These are phyloP conservation scores for Rhodomyrtus psidioides DNA, from an alignment of 441 rosid species.

Conservation along the genomic window DNA sequence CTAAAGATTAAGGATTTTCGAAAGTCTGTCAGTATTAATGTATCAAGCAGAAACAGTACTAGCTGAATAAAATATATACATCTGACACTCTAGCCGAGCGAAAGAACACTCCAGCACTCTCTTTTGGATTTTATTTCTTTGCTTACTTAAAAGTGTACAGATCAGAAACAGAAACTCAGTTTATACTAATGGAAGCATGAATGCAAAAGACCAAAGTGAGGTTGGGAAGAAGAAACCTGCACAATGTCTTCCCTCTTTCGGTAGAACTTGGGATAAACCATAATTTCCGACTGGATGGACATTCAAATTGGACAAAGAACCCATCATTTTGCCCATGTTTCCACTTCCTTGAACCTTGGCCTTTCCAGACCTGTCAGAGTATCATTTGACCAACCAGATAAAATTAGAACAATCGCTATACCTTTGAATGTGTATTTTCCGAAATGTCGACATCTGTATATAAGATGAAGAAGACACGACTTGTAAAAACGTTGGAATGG, in stretches of 20 bases:
- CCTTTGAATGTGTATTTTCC: background rate
- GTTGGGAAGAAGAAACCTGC: slow-evolving; percentile 49
- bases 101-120: background rate
- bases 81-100: background rate
- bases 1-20: background rate
- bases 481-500: background rate
- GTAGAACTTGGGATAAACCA: slow-evolving; percentile 80
- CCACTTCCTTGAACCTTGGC: slow-evolving; percentile 98
- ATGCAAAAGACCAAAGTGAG: background rate
- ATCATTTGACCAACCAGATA: background rate
- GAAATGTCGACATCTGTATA: background rate
- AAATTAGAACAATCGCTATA: background rate
- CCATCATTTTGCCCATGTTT: slow-evolving; percentile 85
- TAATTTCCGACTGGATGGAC: slow-evolving; percentile 52
- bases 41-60: background rate
- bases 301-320: slow-evolving; percentile 86
- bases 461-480: background rate
- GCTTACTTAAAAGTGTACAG: background rate
- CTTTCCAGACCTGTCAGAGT: slow-evolving; percentile 83
- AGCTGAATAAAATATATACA: background rate
- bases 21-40: background rate
- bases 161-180: background rate
- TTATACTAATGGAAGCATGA: background rate
- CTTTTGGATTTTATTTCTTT: background rate
- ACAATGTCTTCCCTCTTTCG: slow-evolving; percentile 71